Base-by-base conservation (phyloP, 148 eudicot genomes). In the Chenopodium suecicum region DNA sequence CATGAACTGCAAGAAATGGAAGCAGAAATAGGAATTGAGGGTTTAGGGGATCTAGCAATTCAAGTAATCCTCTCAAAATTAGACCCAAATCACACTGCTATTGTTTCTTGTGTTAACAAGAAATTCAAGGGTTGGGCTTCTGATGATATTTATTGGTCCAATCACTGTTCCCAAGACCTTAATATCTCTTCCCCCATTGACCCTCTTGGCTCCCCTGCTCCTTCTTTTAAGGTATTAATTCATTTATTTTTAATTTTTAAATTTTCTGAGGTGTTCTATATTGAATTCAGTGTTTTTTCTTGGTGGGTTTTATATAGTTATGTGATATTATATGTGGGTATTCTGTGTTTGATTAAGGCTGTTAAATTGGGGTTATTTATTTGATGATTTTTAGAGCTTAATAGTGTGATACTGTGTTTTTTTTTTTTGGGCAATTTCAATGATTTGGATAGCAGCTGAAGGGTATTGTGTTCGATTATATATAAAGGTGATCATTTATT, bases 141-240 rank as follows among this genome's bases (percentile, higher is more conserved):
- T 73, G 97, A 93, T 20, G 92, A 89, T 31, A 78, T 84, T 8
- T 82, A 90, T 9, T 95, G 98, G 98, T 80, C 96, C 50, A 65
- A 73, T 64, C 89, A 91, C 77, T 90, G 89, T 60, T 83, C 83
- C 56, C 77, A 79, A 0, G 91, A 95, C 27, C 94, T 95, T 46
- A 41, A 82, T 63, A 87, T 95, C 41, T 76, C 86, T 3, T 87
- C 90, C 52, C 98, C 98, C 11, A 12, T 77, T 62, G 92, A 93
- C 81, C 94, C 94, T 83, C 66, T 54, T 23, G 93, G 91, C 41
- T 87, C 88, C 34, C 88, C 88, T 60, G 54, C 77, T 29, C 87
- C 93, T 56, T 87, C 93, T 79, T 95, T 87, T 78, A 89, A 85
- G 98, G 97, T 92, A 41, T 11, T 4, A 6, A 62, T 19, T 20